A percentile compares a stretch with the other conserved stretches of the same genome.
These are phyloP conservation scores for Huntiella moniliformis DNA, from an alignment of 2,329 filamentous ascomycete species.

Conservation along the genomic window DNA sequence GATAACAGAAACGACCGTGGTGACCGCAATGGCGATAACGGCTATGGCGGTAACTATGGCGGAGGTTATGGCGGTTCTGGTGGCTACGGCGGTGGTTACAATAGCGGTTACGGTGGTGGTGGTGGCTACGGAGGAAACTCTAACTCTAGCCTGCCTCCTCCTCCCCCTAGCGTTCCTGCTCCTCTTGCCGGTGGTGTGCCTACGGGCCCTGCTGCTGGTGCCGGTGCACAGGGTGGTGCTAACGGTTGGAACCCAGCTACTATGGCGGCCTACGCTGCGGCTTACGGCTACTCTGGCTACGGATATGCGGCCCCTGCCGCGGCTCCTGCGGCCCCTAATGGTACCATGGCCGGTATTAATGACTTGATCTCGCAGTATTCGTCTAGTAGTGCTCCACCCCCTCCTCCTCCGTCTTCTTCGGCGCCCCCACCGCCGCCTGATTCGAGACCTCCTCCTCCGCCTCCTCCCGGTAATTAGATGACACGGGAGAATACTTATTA, in stretches of 20 bases:
- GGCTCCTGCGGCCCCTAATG: constrained; percentile 33
- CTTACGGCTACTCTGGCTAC: constrained; percentile 33
- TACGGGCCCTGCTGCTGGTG: constrained; percentile 12
- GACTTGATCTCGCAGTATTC: constrained; percentile 50
- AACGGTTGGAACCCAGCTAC: constrained; percentile 12
- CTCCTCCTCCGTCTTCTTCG: constrained; percentile 34
- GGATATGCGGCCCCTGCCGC: constrained; percentile 35
- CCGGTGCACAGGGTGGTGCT: constrained; percentile 42
- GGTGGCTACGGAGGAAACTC: constrained; percentile 12
- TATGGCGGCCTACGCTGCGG: constrained; percentile 23
- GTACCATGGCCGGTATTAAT: constrained; percentile 30
- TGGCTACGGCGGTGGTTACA: constrained; percentile 16
- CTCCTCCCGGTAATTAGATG: constrained; percentile 18
- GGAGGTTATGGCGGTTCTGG: background rate
- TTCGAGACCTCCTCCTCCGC: constrained; percentile 44
- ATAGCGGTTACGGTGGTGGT: constrained; percentile 12
- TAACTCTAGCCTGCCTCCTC: constrained; percentile 12
- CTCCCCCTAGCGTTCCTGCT: constrained; percentile 19
- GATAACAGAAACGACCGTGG: constrained; percentile 6
- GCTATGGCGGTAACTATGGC: background rate
- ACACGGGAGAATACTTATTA: too few relatives aligned
- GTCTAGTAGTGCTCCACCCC: constrained; percentile 28
- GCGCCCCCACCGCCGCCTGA: constrained; percentile 38
- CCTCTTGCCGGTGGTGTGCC: constrained; percentile 10
- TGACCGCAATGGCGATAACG: constrained; percentile 1